A percentile compares a stretch with the other conserved stretches of the same genome.
Conservation (phyloP, 306 rosid species). For the Medicago ruthenica region DNA sequence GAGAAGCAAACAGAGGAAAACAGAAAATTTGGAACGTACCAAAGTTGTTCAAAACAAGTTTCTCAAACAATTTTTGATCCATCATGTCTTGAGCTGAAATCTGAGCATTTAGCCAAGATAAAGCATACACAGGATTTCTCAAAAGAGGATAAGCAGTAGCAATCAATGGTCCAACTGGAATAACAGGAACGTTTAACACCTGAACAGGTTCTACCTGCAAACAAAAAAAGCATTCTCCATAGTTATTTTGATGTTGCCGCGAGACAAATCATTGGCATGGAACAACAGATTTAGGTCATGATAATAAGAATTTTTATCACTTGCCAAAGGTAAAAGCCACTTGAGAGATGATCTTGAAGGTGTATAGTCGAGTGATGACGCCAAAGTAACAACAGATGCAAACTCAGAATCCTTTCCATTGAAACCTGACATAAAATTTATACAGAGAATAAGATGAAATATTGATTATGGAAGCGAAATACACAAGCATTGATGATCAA, state of each 20-base stretch:
- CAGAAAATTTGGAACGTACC: conserved; percentile 51
- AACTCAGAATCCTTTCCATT: conserved; percentile 65
- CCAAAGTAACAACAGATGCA: conserved; percentile 80
- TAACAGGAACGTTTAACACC: conserved; percentile 72
- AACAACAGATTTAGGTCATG: too few species aligned
- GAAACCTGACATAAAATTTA: conserved; percentile 54
- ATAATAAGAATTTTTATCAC: conserved; percentile 39
- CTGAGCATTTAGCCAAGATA: conserved; percentile 78
- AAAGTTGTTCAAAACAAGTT: conserved; percentile 79
- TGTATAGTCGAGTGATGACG: conserved; percentile 80
- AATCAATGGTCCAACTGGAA: conserved; percentile 75
- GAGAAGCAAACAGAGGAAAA: conserved; percentile 5
- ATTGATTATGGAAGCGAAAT: conserved; percentile 4
- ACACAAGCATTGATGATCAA: conserved; percentile 24
- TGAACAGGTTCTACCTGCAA: conserved; percentile 71
- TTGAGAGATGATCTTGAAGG: conserved; percentile 81
- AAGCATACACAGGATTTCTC: conserved; percentile 56
- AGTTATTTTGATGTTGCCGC: conserved; percentile 16
- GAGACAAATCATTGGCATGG: conserved; percentile 7
- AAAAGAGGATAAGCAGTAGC: conserved; percentile 65
- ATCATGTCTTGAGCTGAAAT: conserved; percentile 80
- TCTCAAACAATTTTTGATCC: conserved; percentile 68
- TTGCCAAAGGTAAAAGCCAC: conserved; percentile 86
- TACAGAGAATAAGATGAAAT: conserved; percentile 32
- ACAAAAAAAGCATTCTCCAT: conserved; percentile 30